These are phyloP conservation scores for Margaritispora aquatica DNA, from an alignment of 495 filamentous ascomycete species.

Conservation along the genomic window DNA sequence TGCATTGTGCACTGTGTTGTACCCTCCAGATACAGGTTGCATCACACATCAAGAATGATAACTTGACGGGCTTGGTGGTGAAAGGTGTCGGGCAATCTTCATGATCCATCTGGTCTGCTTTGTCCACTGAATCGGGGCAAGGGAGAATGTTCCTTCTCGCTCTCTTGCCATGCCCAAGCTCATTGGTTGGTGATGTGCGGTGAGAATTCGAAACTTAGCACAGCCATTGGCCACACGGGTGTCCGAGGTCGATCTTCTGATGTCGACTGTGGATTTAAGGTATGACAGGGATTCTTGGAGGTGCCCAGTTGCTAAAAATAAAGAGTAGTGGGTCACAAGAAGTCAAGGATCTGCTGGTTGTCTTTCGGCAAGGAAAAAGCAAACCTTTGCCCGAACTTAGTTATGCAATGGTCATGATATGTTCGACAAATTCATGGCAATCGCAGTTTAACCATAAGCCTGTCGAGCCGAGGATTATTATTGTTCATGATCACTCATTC, in stretches of 20 bases:
- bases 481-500: background rate
- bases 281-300: background rate
- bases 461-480: no score
- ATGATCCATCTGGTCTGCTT: background rate
- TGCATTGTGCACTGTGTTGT: background rate
- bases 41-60: background rate
- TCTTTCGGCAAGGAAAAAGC: background rate
- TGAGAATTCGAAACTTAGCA: background rate
- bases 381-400: no score
- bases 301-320: background rate
- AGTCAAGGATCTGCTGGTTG: no score
- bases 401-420: background rate
- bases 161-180: background rate
- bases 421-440: no score
- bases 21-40: background rate
- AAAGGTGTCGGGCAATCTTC: background rate
- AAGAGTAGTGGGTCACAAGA: background rate
- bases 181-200: background rate
- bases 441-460: no score
- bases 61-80: background rate
- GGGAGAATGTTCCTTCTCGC: background rate
- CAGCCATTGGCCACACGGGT: background rate
- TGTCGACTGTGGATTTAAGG: background rate
- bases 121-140: background rate
- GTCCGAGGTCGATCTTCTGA: background rate